phyloP scores from a whole-genome alignment of 75 land plant genomes.

The Chamaecyparis obtusa region DNA sequence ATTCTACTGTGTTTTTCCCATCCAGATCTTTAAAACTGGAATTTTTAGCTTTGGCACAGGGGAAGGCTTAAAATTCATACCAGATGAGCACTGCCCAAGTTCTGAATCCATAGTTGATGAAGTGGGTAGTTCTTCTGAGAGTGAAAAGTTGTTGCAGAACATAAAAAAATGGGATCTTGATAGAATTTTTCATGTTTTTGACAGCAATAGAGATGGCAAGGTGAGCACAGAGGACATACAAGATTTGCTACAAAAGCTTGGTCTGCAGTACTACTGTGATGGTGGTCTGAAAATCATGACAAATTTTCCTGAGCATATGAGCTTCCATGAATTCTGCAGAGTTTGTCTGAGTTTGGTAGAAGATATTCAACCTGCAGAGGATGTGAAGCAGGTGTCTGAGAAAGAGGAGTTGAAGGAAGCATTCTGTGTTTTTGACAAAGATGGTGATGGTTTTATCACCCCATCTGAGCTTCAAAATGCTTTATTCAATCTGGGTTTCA shows the following conservation, averaged over 20 bases:
- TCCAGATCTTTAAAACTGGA: background rate
- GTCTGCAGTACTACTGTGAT: background rate
- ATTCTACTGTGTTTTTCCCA: background rate
- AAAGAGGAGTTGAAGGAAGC: constrained; percentile 44
- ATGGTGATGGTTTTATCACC: constrained; percentile 54
- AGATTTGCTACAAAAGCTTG: background rate
- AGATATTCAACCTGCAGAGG: constrained; percentile 13
- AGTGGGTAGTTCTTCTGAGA: background rate
- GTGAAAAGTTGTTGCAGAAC: background rate
- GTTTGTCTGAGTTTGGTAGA: background rate
- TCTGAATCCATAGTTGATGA: background rate
- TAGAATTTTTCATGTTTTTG: background rate
- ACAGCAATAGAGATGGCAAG: constrained; percentile 1
- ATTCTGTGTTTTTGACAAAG: constrained; percentile 46
- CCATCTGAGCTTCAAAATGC: constrained; percentile 46
- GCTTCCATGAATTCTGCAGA: background rate
- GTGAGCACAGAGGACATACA: background rate
- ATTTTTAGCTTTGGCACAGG: background rate
- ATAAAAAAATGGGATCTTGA: background rate
- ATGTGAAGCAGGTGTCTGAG: constrained; percentile 33
- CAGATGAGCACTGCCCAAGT: background rate
- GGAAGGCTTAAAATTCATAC: background rate
- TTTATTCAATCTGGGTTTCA: constrained; percentile 25
- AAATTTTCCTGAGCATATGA: background rate
- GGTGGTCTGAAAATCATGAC: background rate